Conservation (phyloP, 2,329 filamentous ascomycete genomes). For the Aspergillus sp. region DNA sequence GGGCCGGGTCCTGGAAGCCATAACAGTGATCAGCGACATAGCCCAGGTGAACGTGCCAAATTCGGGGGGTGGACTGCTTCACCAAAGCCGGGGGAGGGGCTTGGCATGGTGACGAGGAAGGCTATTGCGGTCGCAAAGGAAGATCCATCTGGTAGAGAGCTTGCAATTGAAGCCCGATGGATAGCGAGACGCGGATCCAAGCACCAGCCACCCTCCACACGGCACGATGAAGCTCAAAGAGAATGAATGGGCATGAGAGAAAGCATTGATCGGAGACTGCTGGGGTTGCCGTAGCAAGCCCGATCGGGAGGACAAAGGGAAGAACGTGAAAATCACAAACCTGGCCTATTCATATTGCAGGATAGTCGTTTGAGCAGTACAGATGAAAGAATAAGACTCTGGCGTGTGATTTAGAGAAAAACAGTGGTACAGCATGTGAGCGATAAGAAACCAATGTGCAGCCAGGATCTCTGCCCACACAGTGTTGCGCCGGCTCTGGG, state of each 20-base stretch:
- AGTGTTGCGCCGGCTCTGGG: conserved; percentile 28
- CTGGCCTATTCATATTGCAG: conserved; percentile 52
- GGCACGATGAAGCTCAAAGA: not conserved
- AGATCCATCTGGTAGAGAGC: conserved; percentile 18
- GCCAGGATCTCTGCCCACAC: conserved; percentile 24
- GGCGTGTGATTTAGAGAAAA: not conserved
- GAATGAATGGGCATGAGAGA: conserved; percentile 8
- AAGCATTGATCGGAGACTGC: conserved; percentile 2
- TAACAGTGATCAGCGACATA: conserved; percentile 17
- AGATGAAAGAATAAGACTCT: conserved; percentile 13
- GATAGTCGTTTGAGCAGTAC: conserved; percentile 18
- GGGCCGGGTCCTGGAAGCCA: conserved; percentile 47
- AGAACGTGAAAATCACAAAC: conserved; percentile 41
- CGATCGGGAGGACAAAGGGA: conserved; percentile 21
- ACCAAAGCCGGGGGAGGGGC: not conserved
- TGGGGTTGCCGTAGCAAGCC: conserved; percentile 16
- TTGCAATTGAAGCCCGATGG: conserved; percentile 25
- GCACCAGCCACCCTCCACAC: conserved; percentile 5
- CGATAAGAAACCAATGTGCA: conserved; percentile 14
- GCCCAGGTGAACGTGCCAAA: not conserved
- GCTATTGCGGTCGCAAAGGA: conserved; percentile 26
- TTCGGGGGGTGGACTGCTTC: conserved; percentile 6
- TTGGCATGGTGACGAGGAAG: conserved; percentile 11
- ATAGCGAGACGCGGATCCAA: conserved; percentile 4
- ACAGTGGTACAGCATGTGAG: conserved; percentile 4